Evolutionary conservation across 2,329 filamentous ascomycete species (phyloP).

Genomic region (Talaromyces sp.): DNA sequence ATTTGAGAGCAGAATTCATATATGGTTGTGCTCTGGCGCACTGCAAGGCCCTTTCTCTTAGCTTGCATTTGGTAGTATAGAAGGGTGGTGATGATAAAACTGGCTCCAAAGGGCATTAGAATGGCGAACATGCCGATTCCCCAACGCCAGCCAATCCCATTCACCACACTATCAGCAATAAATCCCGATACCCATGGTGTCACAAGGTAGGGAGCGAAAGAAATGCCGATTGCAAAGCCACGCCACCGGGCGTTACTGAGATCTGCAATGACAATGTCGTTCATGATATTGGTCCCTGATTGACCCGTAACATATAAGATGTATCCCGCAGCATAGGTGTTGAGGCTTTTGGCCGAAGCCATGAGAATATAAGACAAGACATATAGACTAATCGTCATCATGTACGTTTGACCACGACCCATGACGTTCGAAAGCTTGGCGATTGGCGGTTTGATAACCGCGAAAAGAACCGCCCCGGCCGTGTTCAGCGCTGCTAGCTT

Average conservation of each 20-base stretch:
- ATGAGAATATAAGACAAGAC: slow-evolving; percentile 44
- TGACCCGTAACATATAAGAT: slow-evolving; percentile 43
- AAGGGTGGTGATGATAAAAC: slow-evolving; percentile 42
- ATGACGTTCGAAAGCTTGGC: slow-evolving; percentile 49
- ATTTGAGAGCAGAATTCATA: slow-evolving; percentile 37
- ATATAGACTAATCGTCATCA: slow-evolving; percentile 38
- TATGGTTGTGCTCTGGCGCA: slow-evolving; percentile 28
- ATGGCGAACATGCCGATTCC: slow-evolving; percentile 50
- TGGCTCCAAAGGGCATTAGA: slow-evolving; percentile 43
- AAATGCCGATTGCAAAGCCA: slow-evolving; percentile 42
- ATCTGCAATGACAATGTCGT: slow-evolving; percentile 48
- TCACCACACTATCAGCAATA: slow-evolving; percentile 45
- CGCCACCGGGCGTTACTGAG: slow-evolving; percentile 46
- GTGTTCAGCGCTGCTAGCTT: slow-evolving; percentile 40
- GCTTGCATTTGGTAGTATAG: slow-evolving; percentile 41
- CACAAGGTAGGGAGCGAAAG: slow-evolving; percentile 46
- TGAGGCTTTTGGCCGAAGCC: slow-evolving; percentile 39
- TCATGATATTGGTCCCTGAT: slow-evolving; percentile 45
- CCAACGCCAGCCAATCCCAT: slow-evolving; percentile 49
- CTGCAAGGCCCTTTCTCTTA: slow-evolving; percentile 30
- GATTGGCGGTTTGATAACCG: slow-evolving; percentile 45
- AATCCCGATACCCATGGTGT: slow-evolving; percentile 46
- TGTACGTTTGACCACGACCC: slow-evolving; percentile 44
- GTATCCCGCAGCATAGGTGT: slow-evolving; percentile 41
- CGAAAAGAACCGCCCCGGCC: slow-evolving; percentile 42